These are phyloP conservation scores for Cercospora berteroae DNA, from an alignment of 2,329 filamentous ascomycete genomes.

Conservation along the genomic window DNA sequence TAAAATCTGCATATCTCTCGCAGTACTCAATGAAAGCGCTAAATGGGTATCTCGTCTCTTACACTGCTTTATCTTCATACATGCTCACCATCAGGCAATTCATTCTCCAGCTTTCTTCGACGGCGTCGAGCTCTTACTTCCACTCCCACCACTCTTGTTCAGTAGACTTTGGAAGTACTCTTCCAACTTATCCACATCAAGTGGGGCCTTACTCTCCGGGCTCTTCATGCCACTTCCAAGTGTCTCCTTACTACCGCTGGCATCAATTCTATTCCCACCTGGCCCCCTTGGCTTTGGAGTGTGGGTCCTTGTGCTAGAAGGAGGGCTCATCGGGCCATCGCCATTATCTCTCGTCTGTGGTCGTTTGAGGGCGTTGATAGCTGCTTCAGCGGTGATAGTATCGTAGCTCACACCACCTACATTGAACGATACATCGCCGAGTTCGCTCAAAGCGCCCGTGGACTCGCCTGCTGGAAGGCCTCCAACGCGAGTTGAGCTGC, in stretches of 20 bases:
- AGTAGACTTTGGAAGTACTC: conserved; percentile 61
- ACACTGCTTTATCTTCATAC: neutral
- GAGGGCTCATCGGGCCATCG: conserved; percentile 14
- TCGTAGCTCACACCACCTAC: conserved; percentile 84
- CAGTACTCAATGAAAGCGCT: neutral
- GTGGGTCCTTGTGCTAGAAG: conserved; percentile 7
- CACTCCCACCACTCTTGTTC: conserved; percentile 47
- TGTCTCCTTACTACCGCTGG: conserved; percentile 8
- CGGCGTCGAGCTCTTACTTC: conserved; percentile 22
- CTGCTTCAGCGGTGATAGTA: conserved; percentile 34
- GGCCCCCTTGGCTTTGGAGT: conserved; percentile 24
- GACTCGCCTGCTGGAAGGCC: conserved; percentile 40
- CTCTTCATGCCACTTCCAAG: conserved; percentile 12
- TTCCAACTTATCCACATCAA: conserved; percentile 53
- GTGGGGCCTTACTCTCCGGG: conserved; percentile 49
- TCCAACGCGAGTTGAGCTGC: conserved; percentile 20
- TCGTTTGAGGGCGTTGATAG: conserved; percentile 36
- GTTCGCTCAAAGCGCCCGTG: conserved; percentile 34
- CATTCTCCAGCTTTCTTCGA: conserved; percentile 12
- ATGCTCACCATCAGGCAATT: neutral
- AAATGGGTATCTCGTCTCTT: neutral
- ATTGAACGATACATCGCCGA: conserved; percentile 63
- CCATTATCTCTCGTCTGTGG: conserved; percentile 14
- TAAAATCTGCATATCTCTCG: neutral
- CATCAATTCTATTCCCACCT: conserved; percentile 14